Evolutionary conservation across 129 eudicot species (phyloP).

Genomic region (Rutidosis leptorrhynchoides): DNA sequence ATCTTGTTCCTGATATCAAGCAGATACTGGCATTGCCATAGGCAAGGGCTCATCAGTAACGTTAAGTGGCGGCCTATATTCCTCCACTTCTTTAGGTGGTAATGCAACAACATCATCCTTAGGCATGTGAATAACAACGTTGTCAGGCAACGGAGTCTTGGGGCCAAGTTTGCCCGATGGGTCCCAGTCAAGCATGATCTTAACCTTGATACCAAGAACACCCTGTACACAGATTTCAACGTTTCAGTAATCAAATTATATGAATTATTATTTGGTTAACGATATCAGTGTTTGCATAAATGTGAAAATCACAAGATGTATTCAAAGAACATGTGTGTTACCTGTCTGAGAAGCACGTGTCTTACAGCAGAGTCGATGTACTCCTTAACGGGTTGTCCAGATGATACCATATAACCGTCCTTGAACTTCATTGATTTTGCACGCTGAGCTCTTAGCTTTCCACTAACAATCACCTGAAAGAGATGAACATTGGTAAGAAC

Average conservation of each 20-base stretch:
- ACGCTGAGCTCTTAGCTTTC: slow-evolving; percentile 78
- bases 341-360: slow-evolving; percentile 79
- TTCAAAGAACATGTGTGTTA: not conserved
- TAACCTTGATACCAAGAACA: slow-evolving; percentile 65
- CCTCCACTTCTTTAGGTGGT: slow-evolving; percentile 38
- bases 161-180: slow-evolving; percentile 65
- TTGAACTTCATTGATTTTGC: slow-evolving; percentile 81
- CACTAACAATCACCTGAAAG: slow-evolving; percentile 63
- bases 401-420: slow-evolving; percentile 77
- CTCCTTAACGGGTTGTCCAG: slow-evolving; percentile 75
- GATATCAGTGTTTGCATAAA: not conserved
- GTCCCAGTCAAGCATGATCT: slow-evolving; percentile 67
- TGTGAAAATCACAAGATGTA: too few relatives aligned
- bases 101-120: slow-evolving; percentile 39
- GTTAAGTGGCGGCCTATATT: slow-evolving; percentile 32
- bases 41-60: slow-evolving; percentile 39
- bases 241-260: not conserved
- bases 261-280: too few relatives aligned
- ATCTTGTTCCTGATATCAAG: not conserved
- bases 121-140: slow-evolving; percentile 43
- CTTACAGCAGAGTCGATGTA: slow-evolving; percentile 80
- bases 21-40: slow-evolving; percentile 19
- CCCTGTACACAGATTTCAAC: slow-evolving; percentile 36
- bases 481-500: not conserved
- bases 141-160: slow-evolving; percentile 57